Percentiles rank a stretch among this genome's conserved stretches.
Conservation (phyloP, 306 rosid genomes). For the Trichosanthes truncata region DNA sequence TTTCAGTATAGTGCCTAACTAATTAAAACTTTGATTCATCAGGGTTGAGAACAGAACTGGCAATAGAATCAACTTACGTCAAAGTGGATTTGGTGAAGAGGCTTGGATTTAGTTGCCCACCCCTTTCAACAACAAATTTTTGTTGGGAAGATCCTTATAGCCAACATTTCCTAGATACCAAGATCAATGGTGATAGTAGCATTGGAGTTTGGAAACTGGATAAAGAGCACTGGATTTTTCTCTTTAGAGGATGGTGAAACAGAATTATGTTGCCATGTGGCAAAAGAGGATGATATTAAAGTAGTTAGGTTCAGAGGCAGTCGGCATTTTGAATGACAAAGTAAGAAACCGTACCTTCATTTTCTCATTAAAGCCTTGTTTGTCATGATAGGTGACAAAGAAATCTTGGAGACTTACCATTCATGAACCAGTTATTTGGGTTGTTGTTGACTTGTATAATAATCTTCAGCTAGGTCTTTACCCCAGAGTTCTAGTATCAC, state of each 20-base stretch:
- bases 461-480: slow-evolving; percentile 64
- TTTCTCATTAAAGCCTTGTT: slow-evolving; percentile 15
- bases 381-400: slow-evolving; percentile 62
- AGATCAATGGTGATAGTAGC: slow-evolving; percentile 26
- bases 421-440: slow-evolving; percentile 97
- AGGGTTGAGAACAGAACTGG: slow-evolving; percentile 73
- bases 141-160: slow-evolving; percentile 94
- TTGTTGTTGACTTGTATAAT: slow-evolving; percentile 61
- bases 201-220: slow-evolving; percentile 62
- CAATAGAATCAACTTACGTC: slow-evolving; percentile 55
- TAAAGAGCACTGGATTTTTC: slow-evolving; percentile 36
- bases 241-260: slow-evolving; percentile 27
- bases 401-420: slow-evolving; percentile 73
- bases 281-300: slow-evolving; percentile 48
- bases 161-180: slow-evolving; percentile 50
- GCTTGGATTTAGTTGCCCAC: slow-evolving; percentile 61
- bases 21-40: slow-evolving; percentile 20
- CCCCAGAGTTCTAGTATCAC: slow-evolving; percentile 75
- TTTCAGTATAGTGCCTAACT: not conserved
- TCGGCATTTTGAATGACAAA: not conserved
- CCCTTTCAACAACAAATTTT: slow-evolving; percentile 71
- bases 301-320: slow-evolving; percentile 56
- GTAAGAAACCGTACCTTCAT: slow-evolving; percentile 8
- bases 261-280: slow-evolving; percentile 47
- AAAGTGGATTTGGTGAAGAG: slow-evolving; percentile 84